These are phyloP conservation scores for Colletotrichum destructivum DNA, from an alignment of 2,329 filamentous ascomycete genomes.

Conservation along the genomic window DNA sequence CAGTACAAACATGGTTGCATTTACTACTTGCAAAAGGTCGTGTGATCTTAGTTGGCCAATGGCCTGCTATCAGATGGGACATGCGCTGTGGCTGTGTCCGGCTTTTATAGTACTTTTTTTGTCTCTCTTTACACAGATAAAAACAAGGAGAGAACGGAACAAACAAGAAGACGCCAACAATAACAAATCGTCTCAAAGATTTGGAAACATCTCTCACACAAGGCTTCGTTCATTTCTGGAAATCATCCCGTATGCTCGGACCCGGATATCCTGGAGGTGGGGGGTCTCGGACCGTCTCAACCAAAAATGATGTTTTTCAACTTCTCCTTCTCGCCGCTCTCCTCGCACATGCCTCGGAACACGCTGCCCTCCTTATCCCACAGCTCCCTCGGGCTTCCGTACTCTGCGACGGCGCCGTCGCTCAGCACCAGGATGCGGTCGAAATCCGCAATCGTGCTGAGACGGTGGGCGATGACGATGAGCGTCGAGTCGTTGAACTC, in stretches of 20 bases:
- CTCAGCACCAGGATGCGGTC: slow-evolving; percentile 81
- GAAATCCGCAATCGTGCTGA: slow-evolving; percentile 84
- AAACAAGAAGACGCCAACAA: background rate
- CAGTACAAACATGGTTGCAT: background rate
- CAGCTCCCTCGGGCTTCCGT: slow-evolving; percentile 74
- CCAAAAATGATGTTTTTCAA: slow-evolving; percentile 62
- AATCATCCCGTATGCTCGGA: too few species aligned
- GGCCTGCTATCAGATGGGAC: background rate
- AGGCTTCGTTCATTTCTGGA: background rate
- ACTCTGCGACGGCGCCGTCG: slow-evolving; percentile 78
- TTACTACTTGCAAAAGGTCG: background rate
- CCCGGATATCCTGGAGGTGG: background rate
- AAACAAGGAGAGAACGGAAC: background rate
- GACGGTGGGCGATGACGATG: slow-evolving; percentile 81
- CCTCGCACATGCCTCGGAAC: slow-evolving; percentile 75
- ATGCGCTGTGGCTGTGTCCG: background rate
- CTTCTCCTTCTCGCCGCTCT: slow-evolving; percentile 72
- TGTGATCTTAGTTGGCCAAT: background rate
- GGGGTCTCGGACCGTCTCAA: background rate
- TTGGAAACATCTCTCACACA: background rate
- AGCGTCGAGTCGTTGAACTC: slow-evolving; percentile 80
- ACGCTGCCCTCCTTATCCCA: slow-evolving; percentile 68
- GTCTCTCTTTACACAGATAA: background rate
- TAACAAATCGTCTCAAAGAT: background rate
- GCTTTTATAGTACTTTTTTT: slow-evolving; percentile 1